Evolutionary conservation across 345 rosid genomes (phyloP), one percentile per base, ranked within the genome.

Genomic region (Limnanthes douglasii): DNA sequence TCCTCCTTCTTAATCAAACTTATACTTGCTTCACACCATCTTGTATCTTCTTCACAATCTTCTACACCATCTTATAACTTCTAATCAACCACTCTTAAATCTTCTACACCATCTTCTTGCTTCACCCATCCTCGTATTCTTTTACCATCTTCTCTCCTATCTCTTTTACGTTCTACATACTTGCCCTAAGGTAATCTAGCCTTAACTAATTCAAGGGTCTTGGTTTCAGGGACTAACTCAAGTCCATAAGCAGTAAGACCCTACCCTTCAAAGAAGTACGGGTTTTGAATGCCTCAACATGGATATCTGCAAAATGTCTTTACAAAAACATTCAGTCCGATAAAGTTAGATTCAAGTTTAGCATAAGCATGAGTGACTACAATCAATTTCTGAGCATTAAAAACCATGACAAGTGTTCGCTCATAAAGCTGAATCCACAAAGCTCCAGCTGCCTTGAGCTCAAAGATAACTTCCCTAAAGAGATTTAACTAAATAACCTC

Each of bases 381-480:
- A 34, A 73, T 45, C 62, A 88, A 70, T 60, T 76, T 74, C 65
- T 72, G 67, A 48, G 78, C 62, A 27, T 88, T 93, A 19, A 88
- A 95, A 61, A 83, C 95, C 93, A 76, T 48, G 15, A 79, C 90
- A 39, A 79, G 81, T 37, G 82, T 63, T 31, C 95, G 90, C 65
- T 88, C 95, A 54, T 88, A 93, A 37, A 88, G 61, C 65, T 88
- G 97, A 60, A 88, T 88, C 80, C 86, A 73, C 26, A 81, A 55
- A 26, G 97, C 97, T 61, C 95, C 93, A 59, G 95, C 95, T 24
- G 63, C 95, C 60, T 88, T 88, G 36, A 88, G 95, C 65, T 88
- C 97, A 12, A 57, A 45, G 23, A 88, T 49, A 36, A 83, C 95
- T 57, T 88, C 95, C 86, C 97, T 86, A 65, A 21, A 40, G 3